Conservation (phyloP, 2,329 filamentous ascomycete genomes). For the Clonostachys chloroleuca region DNA sequence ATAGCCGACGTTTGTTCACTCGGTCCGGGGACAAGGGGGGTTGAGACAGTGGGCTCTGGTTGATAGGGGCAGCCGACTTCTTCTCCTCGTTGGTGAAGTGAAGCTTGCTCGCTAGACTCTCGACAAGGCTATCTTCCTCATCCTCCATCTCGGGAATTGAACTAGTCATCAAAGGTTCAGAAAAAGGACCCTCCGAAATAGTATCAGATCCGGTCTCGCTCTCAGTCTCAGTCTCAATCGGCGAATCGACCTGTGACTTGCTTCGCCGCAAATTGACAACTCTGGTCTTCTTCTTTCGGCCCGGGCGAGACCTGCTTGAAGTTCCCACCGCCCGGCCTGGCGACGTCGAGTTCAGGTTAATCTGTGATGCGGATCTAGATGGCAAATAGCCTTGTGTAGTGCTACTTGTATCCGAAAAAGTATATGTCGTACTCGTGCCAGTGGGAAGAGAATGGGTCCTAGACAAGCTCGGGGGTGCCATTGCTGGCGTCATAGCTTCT, state of each 20-base stretch:
- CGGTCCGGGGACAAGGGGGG: not conserved
- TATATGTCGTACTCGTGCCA: slow-evolving; percentile 62
- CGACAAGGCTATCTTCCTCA: slow-evolving; percentile 30
- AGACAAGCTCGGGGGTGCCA: slow-evolving; percentile 48
- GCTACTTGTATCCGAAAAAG: slow-evolving; percentile 69
- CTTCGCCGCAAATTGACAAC: slow-evolving; percentile 75
- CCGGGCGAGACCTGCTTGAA: slow-evolving; percentile 54
- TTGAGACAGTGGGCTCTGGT: slow-evolving; percentile 3
- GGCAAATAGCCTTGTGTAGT: slow-evolving; percentile 56
- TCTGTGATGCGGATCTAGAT: slow-evolving; percentile 60
- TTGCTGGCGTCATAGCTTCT: slow-evolving; percentile 48
- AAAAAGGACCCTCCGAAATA: slow-evolving; percentile 53
- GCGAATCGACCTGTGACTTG: slow-evolving; percentile 48
- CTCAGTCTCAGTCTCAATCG: slow-evolving; percentile 32
- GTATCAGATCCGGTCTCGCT: slow-evolving; percentile 42
- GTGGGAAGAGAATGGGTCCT: slow-evolving; percentile 58
- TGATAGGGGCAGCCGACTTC: slow-evolving; percentile 6
- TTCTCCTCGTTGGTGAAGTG: slow-evolving; percentile 26
- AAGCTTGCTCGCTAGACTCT: slow-evolving; percentile 23
- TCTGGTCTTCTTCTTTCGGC: slow-evolving; percentile 77
- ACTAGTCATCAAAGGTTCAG: slow-evolving; percentile 52
- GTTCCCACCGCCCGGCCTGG: slow-evolving; percentile 61
- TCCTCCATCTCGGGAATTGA: slow-evolving; percentile 57
- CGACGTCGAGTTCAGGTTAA: slow-evolving; percentile 56
- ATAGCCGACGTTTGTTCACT: slow-evolving; percentile 10